These are phyloP conservation scores for Rhodotorula sp. DNA, from an alignment of 1,284 basidiomycete species.

Conservation along the genomic window DNA sequence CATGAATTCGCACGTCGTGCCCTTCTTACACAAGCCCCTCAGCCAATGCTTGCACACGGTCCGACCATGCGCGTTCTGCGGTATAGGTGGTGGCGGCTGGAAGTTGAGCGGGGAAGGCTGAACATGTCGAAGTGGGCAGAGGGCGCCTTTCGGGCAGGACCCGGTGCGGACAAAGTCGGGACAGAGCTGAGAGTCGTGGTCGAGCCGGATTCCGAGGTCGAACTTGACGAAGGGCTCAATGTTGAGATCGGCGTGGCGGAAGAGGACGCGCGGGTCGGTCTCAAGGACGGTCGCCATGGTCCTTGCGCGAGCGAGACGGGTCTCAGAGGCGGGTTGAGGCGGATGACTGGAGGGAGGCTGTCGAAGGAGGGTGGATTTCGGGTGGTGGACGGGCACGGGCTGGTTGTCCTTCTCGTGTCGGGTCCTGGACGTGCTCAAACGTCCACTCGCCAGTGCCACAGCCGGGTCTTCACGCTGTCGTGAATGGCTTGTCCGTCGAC, in stretches of 20 bases:
- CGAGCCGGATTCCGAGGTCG: constrained; percentile 82
- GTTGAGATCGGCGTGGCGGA: constrained; percentile 86
- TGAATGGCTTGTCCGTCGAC: too few species aligned
- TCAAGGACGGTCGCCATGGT: constrained; percentile 18
- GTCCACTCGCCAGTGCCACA: too few species aligned
- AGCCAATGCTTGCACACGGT: constrained; percentile 98
- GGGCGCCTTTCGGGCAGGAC: constrained; percentile 81
- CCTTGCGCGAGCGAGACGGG: background rate
- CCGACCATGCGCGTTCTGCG: constrained; percentile 71
- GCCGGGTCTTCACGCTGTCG: too few species aligned
- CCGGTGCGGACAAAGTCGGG: constrained; percentile 71
- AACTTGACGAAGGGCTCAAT: constrained; percentile 81
- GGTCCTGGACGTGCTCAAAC: background rate
- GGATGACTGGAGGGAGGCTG: background rate
- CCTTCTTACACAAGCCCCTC: constrained; percentile 96
- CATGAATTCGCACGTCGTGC: constrained; percentile 95
- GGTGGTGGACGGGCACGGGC: background rate
- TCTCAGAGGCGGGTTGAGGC: background rate
- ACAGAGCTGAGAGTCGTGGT: constrained; percentile 92
- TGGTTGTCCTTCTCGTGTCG: background rate
- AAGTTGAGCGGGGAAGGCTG: constrained; percentile 81
- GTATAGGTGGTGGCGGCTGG: constrained; percentile 74
- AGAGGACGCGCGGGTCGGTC: constrained; percentile 61
- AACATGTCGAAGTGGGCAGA: constrained; percentile 84
- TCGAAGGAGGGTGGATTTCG: background rate